Evolutionary conservation across 1,284 basidiomycete species (phyloP).

Genomic region (Retiboletus flavoniger): DNA sequence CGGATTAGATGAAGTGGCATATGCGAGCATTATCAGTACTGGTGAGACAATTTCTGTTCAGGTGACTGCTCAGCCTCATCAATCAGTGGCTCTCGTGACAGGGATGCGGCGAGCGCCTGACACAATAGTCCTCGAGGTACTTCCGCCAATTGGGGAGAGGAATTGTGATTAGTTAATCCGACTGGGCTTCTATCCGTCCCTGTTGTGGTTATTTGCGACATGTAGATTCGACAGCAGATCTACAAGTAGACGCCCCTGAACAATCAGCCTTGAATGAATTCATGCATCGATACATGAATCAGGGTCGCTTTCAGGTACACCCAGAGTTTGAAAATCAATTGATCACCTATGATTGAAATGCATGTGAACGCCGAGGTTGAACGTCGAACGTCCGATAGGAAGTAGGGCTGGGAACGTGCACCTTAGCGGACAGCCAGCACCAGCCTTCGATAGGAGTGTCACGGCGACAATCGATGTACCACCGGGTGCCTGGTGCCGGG

Average conservation of each 20-base stretch:
- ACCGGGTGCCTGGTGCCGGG: conserved; percentile 20
- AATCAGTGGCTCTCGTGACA: conserved; percentile 3
- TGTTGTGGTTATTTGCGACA: conserved; percentile 20
- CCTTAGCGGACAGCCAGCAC: neutral
- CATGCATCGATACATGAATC: conserved; percentile 26
- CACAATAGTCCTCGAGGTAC: conserved; percentile 8
- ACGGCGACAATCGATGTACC: conserved; percentile 13
- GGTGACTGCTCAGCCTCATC: neutral
- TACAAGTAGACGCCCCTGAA: conserved; percentile 21
- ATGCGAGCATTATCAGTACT: neutral
- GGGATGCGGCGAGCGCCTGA: neutral
- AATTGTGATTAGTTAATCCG: conserved; percentile 12
- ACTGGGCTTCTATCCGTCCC: conserved; percentile 26
- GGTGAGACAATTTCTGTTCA: neutral
- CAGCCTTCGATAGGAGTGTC: neutral
- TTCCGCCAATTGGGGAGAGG: conserved; percentile 20
- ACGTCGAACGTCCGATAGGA: neutral
- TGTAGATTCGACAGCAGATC: conserved; percentile 26
- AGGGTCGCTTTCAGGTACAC: conserved; percentile 31
- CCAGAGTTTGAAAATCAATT: conserved; percentile 14
- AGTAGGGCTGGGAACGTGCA: neutral
- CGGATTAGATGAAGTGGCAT: neutral
- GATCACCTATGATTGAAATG: conserved; percentile 8
- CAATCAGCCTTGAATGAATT: conserved; percentile 25
- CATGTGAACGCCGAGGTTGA: conserved; percentile 1